A percentile compares a stretch with the other conserved stretches of the same genome.
Evolutionary conservation across 495 filamentous ascomycete species (phyloP).

Genomic region (Penicillium argentinense): DNA sequence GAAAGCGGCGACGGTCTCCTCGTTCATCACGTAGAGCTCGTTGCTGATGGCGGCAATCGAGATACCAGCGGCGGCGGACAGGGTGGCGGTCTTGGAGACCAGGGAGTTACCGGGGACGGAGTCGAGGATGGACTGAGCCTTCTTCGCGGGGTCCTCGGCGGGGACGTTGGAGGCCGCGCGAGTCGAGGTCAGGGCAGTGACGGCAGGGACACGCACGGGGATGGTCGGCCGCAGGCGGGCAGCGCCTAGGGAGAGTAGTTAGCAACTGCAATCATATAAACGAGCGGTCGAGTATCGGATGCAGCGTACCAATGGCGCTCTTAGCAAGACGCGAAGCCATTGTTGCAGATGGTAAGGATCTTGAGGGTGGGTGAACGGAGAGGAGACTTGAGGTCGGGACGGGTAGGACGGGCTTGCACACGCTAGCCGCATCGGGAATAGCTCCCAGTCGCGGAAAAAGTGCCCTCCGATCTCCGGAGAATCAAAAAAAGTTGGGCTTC

Average conservation of each 20-base stretch:
- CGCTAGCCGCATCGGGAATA: constrained; percentile 71
- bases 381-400: constrained; percentile 54
- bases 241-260: constrained; percentile 62
- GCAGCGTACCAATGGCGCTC: constrained; percentile 80
- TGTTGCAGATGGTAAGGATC: constrained; percentile 50
- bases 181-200: constrained; percentile 64
- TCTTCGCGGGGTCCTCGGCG: constrained; percentile 80
- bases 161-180: constrained; percentile 77
- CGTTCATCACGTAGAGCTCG: constrained; percentile 98
- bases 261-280: constrained; percentile 22
- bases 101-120: constrained; percentile 81
- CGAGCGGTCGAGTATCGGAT: neutral
- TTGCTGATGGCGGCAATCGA: constrained; percentile 97
- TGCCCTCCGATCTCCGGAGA: constrained; percentile 38
- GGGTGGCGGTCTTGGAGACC: constrained; percentile 91
- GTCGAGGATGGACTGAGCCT: constrained; percentile 93
- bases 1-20: constrained; percentile 91
- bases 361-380: constrained; percentile 47
- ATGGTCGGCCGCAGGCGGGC: constrained; percentile 80
- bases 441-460: constrained; percentile 56
- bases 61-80: constrained; percentile 87
- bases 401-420: constrained; percentile 84
- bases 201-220: constrained; percentile 68
- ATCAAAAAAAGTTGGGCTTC: constrained; percentile 25
- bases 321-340: constrained; percentile 96